Base-by-base conservation (phyloP, 495 filamentous ascomycete genomes). In the Xylaria flabelliformis region DNA sequence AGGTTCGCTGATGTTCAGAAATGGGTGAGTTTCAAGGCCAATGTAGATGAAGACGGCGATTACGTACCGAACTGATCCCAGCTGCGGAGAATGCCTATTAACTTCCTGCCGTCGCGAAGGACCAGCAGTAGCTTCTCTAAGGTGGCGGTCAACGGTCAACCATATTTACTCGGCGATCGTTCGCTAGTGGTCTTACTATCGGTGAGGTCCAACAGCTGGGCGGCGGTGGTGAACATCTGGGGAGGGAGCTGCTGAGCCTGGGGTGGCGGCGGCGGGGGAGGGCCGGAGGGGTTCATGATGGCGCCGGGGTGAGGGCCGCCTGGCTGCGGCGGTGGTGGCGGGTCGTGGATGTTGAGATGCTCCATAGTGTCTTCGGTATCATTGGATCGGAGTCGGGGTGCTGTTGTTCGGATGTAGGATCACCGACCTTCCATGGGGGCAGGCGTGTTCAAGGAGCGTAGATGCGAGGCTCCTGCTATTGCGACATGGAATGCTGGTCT, bases 181-280 rank as follows among this genome's bases (percentile, higher is more conserved):
- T 63, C 41, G 64, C 64, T 65, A 67, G 65, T 59, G 56, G 68
- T 71, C 92, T 85, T 88, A 98, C 95, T 98, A 83, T 99, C 96
- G 73, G 96, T 98, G 75, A 99, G 86, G 81, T 99, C 96, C 48
- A 98, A 82, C 55, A 99, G 83, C 81, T 98, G 95, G 64, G 96
- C 94, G 55, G 96, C 95, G 4, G 96, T 99, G 19, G 97, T 97
- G 85, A 99, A 99, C 94, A 98, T 98, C 85, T 99, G 93, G 59
- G 90, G 89, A 5, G 90, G 92, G 46, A 94, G 83, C 73, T 90
- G 88, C 74, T 88, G 87, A 51, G 84, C 82, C 42, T 88, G 87
- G 55, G 84, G 81, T 39, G 82, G 85, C 29, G 79, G 82, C 41
- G 80, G 63, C 26, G 55, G 80, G 1, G 81, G 79, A 0, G 80